Evolutionary conservation across 73 alveolate species (phyloP).

Genomic region (Durusdinium trenchii): DNA sequence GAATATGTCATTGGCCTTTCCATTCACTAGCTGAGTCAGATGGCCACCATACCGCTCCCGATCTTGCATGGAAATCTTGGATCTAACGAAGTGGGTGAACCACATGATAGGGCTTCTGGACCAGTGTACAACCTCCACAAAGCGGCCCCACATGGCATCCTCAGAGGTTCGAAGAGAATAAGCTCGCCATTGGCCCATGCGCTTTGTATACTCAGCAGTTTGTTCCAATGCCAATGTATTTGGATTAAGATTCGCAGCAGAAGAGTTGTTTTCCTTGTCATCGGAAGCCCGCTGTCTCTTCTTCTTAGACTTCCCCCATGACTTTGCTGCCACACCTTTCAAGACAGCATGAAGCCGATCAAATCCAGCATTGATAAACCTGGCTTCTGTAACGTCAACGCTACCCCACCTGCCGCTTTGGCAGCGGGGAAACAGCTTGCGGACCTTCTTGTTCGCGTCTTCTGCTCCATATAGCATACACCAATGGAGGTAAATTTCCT

Average conservation of each 20-base stretch:
- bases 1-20: background rate
- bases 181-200: constrained; percentile 7
- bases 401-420: constrained; percentile 1
- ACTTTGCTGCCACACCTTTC: background rate
- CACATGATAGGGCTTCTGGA: background rate
- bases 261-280: background rate
- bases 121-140: background rate
- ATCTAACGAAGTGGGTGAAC: background rate
- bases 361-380: background rate
- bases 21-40: constrained; percentile 14
- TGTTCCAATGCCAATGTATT: constrained; percentile 17
- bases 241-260: constrained; percentile 2
- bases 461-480: background rate
- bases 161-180: background rate
- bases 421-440: constrained; percentile 26
- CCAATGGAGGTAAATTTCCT: background rate
- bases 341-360: background rate
- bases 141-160: background rate
- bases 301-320: background rate
- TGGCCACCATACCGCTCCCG: background rate
- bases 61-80: background rate
- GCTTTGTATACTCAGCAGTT: background rate
- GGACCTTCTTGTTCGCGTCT: background rate
- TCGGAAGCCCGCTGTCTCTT: background rate
- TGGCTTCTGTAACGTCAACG: background rate